phyloP scores from a whole-genome alignment of 169 alveolate genomes.

The Cyclospora cayetanensis region DNA sequence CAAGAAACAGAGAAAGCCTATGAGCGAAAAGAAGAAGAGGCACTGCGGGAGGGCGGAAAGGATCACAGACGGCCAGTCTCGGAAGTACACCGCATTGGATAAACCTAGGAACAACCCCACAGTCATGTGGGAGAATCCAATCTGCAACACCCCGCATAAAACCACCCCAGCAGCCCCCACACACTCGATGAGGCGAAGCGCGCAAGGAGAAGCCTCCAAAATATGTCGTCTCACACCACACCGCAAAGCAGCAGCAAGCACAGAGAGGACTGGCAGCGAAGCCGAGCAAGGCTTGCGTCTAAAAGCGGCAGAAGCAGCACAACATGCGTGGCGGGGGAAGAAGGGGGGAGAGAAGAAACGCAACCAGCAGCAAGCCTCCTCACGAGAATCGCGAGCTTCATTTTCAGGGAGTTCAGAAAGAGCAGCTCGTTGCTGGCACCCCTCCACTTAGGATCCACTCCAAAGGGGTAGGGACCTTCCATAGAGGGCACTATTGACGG shows the following conservation, averaged over 20 bases:
- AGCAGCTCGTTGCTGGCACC: slow-evolving; percentile 95
- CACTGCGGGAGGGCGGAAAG: slow-evolving; percentile 98
- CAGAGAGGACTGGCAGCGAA: too few species aligned
- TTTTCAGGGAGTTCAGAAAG: slow-evolving; percentile 96
- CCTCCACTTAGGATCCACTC: slow-evolving; percentile 99
- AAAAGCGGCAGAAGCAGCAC: slow-evolving; percentile 2
- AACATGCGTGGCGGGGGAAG: neutral
- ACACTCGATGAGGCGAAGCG: neutral
- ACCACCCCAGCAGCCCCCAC: neutral
- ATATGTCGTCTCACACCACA: too few species aligned
- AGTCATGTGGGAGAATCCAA: slow-evolving; percentile 81
- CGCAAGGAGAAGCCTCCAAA: too few species aligned
- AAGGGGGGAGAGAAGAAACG: neutral
- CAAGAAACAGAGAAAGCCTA: slow-evolving; percentile 96
- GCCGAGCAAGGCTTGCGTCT: too few species aligned
- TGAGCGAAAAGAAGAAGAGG: slow-evolving; percentile 91
- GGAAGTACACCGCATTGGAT: slow-evolving; percentile 91
- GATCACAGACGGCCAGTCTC: slow-evolving; percentile 89
- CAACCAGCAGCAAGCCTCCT: too few species aligned
- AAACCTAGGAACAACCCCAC: slow-evolving; percentile 91
- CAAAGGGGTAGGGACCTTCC: slow-evolving; percentile 97
- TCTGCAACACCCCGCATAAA: neutral
- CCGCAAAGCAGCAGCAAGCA: too few species aligned
- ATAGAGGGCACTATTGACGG: neutral
- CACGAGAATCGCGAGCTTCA: slow-evolving; percentile 97